Evolutionary conservation across 2,329 filamentous ascomycete genomes (phyloP).

Genomic region (Trichoderma koningiopsis): DNA sequence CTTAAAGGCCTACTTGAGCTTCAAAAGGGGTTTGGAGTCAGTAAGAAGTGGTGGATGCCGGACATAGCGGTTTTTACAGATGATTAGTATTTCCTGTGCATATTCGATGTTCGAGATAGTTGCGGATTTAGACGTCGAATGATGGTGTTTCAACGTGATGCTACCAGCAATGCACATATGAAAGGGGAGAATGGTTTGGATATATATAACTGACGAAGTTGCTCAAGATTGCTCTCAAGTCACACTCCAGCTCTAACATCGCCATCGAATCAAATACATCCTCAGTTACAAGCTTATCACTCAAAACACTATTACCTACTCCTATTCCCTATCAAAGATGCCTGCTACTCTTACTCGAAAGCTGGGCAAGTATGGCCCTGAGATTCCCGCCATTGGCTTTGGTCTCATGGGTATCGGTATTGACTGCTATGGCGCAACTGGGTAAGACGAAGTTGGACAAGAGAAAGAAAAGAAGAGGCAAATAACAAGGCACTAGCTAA

Average conservation of each 20-base stretch:
- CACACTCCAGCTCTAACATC: background rate
- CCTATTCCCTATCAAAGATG: background rate
- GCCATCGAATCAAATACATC: background rate
- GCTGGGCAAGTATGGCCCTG: constrained; percentile 55
- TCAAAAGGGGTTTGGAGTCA: background rate
- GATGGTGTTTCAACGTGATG: background rate
- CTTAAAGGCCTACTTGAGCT: background rate
- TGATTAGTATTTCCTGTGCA: background rate
- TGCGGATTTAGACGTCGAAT: background rate
- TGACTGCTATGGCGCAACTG: constrained; percentile 42
- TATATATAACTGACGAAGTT: background rate
- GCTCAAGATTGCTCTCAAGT: background rate
- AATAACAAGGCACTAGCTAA: background rate
- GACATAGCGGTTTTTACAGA: constrained; percentile 20
- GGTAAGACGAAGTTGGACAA: background rate
- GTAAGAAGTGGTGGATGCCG: background rate
- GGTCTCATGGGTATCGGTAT: constrained; percentile 54
- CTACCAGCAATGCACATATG: background rate
- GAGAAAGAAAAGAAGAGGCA: background rate
- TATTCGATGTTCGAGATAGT: background rate
- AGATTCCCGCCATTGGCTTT: constrained; percentile 54
- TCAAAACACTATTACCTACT: background rate
- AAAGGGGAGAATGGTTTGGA: background rate
- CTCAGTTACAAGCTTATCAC: background rate
- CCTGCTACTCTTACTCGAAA: constrained; percentile 20